Evolutionary conservation across 768 basidiomycete species (phyloP).

Genomic region (Pleurotus pulmonarius): DNA sequence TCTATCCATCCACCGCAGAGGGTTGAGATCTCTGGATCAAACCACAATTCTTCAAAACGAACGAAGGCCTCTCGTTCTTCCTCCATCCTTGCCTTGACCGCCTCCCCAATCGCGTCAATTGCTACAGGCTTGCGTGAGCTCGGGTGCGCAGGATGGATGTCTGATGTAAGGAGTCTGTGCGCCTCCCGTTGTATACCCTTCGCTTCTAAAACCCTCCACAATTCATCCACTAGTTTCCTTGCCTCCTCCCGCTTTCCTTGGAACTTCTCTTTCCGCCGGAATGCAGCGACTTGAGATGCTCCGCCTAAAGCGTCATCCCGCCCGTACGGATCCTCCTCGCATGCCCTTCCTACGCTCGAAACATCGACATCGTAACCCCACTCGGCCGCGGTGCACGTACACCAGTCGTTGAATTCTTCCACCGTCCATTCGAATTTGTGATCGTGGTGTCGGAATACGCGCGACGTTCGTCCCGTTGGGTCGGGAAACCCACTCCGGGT

Average conservation of each 20-base stretch:
- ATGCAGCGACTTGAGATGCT: slow-evolving; percentile 66
- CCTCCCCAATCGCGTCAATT: slow-evolving; percentile 42
- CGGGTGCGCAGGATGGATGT: slow-evolving; percentile 50
- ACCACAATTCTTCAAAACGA: slow-evolving; percentile 49
- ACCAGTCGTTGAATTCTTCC: slow-evolving; percentile 70
- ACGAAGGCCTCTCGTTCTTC: slow-evolving; percentile 45
- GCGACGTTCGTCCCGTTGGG: slow-evolving; percentile 70
- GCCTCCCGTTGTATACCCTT: slow-evolving; percentile 18
- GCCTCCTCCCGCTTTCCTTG: slow-evolving; percentile 20
- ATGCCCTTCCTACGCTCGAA: slow-evolving; percentile 54
- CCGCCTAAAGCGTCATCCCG: slow-evolving; percentile 60
- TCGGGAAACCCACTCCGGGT: slow-evolving; percentile 58
- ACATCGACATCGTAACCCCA: slow-evolving; percentile 74
- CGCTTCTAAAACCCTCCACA: slow-evolving; percentile 14
- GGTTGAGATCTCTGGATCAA: slow-evolving; percentile 39
- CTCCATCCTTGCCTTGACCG: slow-evolving; percentile 52
- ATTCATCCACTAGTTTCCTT: slow-evolving; percentile 29
- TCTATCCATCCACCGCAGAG: slow-evolving; percentile 65
- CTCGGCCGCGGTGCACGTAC: slow-evolving; percentile 44
- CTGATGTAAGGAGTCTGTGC: slow-evolving; percentile 46
- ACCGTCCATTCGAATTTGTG: slow-evolving; percentile 90
- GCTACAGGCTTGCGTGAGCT: slow-evolving; percentile 38
- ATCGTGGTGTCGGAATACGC: slow-evolving; percentile 77
- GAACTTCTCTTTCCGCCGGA: slow-evolving; percentile 42
- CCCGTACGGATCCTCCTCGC: slow-evolving; percentile 68